A percentile compares a stretch with the other conserved stretches of the same genome.
These are phyloP conservation scores for Epichloe typhina DNA, from an alignment of 2,329 filamentous ascomycete genomes.

Conservation along the genomic window DNA sequence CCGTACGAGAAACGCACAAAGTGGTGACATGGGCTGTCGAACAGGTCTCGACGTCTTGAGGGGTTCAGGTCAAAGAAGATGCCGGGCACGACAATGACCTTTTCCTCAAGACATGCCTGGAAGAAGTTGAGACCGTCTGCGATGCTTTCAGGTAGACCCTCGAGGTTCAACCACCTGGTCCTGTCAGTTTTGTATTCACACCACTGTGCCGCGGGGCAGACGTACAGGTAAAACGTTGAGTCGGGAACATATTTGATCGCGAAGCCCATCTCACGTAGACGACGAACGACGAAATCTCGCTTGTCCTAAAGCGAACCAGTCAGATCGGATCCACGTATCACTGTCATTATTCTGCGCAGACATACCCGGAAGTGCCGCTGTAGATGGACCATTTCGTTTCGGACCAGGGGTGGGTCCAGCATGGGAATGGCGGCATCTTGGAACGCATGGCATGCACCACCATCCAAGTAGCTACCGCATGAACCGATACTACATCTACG, in stretches of 20 bases:
- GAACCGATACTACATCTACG: constrained; percentile 51
- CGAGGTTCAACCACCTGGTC: constrained; percentile 43
- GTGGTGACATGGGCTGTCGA: constrained; percentile 89
- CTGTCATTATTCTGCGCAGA: background rate
- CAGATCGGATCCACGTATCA: constrained; percentile 6
- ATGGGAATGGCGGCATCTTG: constrained; percentile 87
- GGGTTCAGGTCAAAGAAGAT: constrained; percentile 98
- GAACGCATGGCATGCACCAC: constrained; percentile 88
- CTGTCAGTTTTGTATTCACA: background rate
- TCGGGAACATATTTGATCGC: constrained; percentile 72
- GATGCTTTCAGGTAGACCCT: constrained; percentile 62
- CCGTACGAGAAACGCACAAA: constrained; percentile 80
- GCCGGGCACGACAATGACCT: constrained; percentile 90
- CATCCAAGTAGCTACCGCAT: constrained; percentile 88
- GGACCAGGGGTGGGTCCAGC: constrained; percentile 76
- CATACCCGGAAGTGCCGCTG: constrained; percentile 68
- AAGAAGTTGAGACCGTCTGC: constrained; percentile 95
- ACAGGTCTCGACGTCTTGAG: constrained; percentile 74
- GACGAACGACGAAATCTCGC: constrained; percentile 76
- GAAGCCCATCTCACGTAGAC: constrained; percentile 79
- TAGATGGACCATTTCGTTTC: constrained; percentile 75
- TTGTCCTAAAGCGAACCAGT: constrained; percentile 43
- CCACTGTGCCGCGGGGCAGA: background rate
- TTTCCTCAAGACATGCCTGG: constrained; percentile 82
- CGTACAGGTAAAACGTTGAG: constrained; percentile 85